These are phyloP conservation scores for Rubia peregrina DNA, from an alignment of 305 asterid genomes.

Conservation along the genomic window DNA sequence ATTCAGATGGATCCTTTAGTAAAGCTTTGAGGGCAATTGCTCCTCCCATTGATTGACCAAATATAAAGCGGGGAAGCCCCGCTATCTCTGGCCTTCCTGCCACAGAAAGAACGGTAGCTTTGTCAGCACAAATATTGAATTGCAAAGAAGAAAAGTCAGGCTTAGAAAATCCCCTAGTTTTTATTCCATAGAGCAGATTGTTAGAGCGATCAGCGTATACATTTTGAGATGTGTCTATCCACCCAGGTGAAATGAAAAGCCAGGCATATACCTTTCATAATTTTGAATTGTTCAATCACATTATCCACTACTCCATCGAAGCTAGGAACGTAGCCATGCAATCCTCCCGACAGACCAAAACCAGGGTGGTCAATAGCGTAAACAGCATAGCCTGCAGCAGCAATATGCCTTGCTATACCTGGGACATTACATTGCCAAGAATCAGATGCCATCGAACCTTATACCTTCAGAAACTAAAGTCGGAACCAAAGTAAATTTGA, in stretches of 20 bases:
- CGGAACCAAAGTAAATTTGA: neutral
- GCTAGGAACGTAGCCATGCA: slow-evolving; percentile 79
- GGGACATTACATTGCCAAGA: slow-evolving; percentile 19
- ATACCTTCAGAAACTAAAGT: neutral
- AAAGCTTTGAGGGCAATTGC: slow-evolving; percentile 85
- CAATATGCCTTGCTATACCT: slow-evolving; percentile 89
- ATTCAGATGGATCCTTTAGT: slow-evolving; percentile 54
- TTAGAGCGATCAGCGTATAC: neutral
- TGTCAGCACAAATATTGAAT: neutral
- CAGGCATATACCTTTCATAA: slow-evolving; percentile 56
- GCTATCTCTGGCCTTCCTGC: slow-evolving; percentile 80
- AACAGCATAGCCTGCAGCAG: slow-evolving; percentile 78
- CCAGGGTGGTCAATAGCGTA: slow-evolving; percentile 96
- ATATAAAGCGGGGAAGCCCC: slow-evolving; percentile 66
- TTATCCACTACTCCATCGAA: slow-evolving; percentile 75
- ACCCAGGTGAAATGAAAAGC: neutral
- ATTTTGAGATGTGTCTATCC: neutral
- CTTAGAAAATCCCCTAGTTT: neutral
- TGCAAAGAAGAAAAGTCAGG: neutral
- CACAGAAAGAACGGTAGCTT: slow-evolving; percentile 12
- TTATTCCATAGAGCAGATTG: too few relatives aligned
- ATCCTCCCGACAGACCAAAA: slow-evolving; percentile 88
- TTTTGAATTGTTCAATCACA: slow-evolving; percentile 57
- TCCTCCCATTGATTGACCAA: slow-evolving; percentile 99
- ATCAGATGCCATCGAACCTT: slow-evolving; percentile 2